Evolutionary conservation across 2,329 filamentous ascomycete genomes (phyloP).

Genomic region (Beauveria varroae): DNA sequence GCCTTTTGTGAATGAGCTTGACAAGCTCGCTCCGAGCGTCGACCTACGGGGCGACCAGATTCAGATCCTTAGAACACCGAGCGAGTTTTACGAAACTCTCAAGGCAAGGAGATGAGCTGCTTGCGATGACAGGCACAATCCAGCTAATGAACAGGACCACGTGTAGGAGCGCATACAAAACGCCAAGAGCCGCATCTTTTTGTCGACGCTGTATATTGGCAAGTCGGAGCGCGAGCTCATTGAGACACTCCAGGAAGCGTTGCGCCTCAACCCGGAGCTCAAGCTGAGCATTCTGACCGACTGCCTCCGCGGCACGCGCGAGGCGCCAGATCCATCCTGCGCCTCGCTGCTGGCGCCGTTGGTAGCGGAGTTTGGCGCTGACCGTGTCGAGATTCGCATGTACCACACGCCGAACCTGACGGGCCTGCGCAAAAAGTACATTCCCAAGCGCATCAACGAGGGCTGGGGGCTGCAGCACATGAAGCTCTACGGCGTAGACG

Average conservation of each 20-base stretch:
- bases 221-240: constrained; percentile 89
- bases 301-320: constrained; percentile 81
- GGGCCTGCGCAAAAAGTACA: constrained; percentile 71
- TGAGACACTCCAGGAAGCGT: constrained; percentile 64
- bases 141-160: too few species aligned
- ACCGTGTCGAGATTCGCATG: constrained; percentile 89
- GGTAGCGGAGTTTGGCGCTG: constrained; percentile 73
- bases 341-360: constrained; percentile 81
- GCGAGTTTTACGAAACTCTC: constrained; percentile 85
- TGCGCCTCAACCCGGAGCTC: constrained; percentile 66
- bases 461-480: constrained; percentile 98
- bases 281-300: constrained; percentile 87
- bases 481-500: constrained; percentile 95
- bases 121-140: too few species aligned
- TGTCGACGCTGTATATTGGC: constrained; percentile 96
- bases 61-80: constrained; percentile 67
- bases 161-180: constrained; percentile 67
- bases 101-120: constrained; percentile 51
- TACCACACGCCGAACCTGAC: constrained; percentile 96
- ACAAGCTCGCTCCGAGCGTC: constrained; percentile 85
- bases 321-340: constrained; percentile 77
- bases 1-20: constrained; percentile 63
- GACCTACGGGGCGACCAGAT: constrained; percentile 77
- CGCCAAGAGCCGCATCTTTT: constrained; percentile 73
- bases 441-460: constrained; percentile 90